phyloP scores from a whole-genome alignment of 192 early-diverging fungal species.

The Gigaspora rosea region DNA sequence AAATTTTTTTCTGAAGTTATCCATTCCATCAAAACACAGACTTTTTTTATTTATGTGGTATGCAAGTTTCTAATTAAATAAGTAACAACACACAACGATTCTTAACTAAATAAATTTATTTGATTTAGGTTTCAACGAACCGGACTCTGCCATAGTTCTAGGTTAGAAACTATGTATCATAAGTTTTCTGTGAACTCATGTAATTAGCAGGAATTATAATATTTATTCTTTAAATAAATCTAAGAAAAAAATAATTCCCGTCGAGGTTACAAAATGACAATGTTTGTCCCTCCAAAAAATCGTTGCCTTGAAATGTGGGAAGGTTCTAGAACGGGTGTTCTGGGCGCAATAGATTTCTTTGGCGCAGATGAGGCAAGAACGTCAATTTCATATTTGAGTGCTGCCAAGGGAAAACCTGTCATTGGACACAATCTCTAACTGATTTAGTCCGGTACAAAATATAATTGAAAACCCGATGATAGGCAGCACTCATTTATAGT shows the following conservation, averaged over 20 bases:
- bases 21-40: conserved; percentile 93
- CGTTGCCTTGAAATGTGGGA: conserved; percentile 86
- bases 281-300: conserved; percentile 86
- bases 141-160: conserved; percentile 74
- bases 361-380: conserved; percentile 76
- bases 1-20: conserved; percentile 53
- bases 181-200: neutral
- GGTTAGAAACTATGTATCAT: conserved; percentile 36
- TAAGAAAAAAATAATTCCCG: conserved; percentile 54
- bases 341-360: conserved; percentile 73
- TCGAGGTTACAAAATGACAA: conserved; percentile 75
- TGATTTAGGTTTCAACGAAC: conserved; percentile 83
- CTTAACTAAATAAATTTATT: neutral
- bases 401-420: too few species aligned
- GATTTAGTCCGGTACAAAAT: too few species aligned
- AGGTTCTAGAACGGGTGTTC: conserved; percentile 81
- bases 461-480: too few species aligned
- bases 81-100: neutral
- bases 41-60: conserved; percentile 77
- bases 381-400: neutral
- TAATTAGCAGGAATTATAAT: neutral
- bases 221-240: neutral
- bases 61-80: conserved; percentile 11
- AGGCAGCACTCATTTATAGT: too few species aligned
- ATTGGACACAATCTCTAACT: too few species aligned